Evolutionary conservation across 2,329 filamentous ascomycete species (phyloP), one percentile per base, ranked within the genome.

Genomic region (Fusarium sp.): DNA sequence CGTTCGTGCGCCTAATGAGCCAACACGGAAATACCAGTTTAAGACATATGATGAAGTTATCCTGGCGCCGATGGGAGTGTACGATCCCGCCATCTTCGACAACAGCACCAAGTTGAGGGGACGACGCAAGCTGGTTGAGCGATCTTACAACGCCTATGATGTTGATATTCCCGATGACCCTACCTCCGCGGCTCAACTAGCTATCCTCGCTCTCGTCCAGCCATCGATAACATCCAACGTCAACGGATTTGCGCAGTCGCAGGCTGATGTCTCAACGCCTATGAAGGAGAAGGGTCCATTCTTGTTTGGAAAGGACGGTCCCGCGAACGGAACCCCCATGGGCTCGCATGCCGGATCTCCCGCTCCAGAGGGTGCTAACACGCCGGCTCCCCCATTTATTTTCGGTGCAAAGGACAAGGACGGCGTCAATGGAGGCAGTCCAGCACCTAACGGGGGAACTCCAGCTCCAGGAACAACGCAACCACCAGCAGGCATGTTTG

Each of bases 41-140:
- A 98, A 98, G 84, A 95, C 93, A 1, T 99, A 98, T 77, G 96
- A 99, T 73, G 96, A 98, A 80, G 92, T 97, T 24, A 93, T 97
- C 73, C 86, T 99, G n/a, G 92, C 96, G 1, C 92, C 95, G 2
- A 94, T 97, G 91, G 95, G 94, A n/a, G 92, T 95, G 75, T 98
- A 97, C 79, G 92, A 95, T 65, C 95, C 96, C 0, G 84, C 88
- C 4, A 91, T 98, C 58, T 97, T 98, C 73, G 93, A 97, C 77
- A 91, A 94, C 74, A 89, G 87, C 29, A 82, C 87, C 38, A 99
- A 99, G 83, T 87, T 98, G 14, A 84, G 86, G 22, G 91, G 93
- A 44, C 90, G 95, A 52, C 89, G 94, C 71, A 94, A 91, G 76
- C 85, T 98, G 24, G 89, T 98, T 32, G 91, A 93, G 59, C 91